Evolutionary conservation across 1,284 basidiomycete species (phyloP).

Genomic region (Ustilago curta): DNA sequence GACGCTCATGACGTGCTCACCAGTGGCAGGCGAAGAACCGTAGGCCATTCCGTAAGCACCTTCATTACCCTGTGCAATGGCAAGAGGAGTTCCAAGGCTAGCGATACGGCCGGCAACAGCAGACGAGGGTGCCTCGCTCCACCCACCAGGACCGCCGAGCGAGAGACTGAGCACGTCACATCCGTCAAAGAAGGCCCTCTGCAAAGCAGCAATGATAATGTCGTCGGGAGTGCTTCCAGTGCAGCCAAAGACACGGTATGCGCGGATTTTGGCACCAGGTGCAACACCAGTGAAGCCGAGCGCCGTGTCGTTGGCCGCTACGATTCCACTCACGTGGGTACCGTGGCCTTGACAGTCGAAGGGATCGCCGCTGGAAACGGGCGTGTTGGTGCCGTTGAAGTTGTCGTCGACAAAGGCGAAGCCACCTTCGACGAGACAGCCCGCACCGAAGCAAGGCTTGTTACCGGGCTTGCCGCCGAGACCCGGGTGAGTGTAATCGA

Average conservation of each 20-base stretch:
- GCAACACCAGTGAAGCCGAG: conserved; percentile 60
- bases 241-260: conserved; percentile 71
- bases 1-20: conserved; percentile 65
- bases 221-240: conserved; percentile 66
- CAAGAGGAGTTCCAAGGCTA: conserved; percentile 47
- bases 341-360: conserved; percentile 70
- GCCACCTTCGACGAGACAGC: conserved; percentile 52
- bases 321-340: conserved; percentile 77
- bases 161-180: conserved; percentile 76
- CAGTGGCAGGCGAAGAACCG: conserved; percentile 69
- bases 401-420: conserved; percentile 66
- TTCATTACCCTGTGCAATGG: conserved; percentile 70
- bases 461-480: conserved; percentile 72
- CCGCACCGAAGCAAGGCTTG: conserved; percentile 54
- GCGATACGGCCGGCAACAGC: conserved; percentile 45
- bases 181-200: conserved; percentile 64
- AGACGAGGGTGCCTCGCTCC: conserved; percentile 39
- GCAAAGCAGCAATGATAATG: conserved; percentile 69
- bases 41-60: conserved; percentile 70
- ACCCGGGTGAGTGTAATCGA: conserved; percentile 76
- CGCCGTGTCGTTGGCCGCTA: conserved; percentile 73
- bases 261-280: conserved; percentile 56
- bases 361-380: conserved; percentile 70
- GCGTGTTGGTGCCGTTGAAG: conserved; percentile 67
- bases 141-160: conserved; percentile 72